phyloP scores from a whole-genome alignment of 495 filamentous ascomycete species.

The Podospora pseudoanserina region DNA sequence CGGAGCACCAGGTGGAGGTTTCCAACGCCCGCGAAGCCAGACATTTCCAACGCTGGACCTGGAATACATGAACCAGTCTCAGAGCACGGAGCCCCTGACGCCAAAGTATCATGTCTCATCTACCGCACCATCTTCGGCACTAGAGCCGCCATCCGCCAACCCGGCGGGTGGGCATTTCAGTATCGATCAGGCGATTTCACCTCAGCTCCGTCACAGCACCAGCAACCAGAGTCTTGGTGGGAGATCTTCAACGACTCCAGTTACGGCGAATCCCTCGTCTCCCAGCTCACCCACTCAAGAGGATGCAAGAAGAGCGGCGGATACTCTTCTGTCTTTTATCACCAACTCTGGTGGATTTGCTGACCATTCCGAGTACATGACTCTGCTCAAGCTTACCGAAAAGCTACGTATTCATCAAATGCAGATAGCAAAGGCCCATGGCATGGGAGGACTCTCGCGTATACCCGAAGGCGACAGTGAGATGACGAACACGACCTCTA shows the following conservation, averaged over 20 bases:
- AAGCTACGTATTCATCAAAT: constrained; percentile 69
- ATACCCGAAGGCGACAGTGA: constrained; percentile 62
- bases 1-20: constrained; percentile 43
- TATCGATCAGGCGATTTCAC: constrained; percentile 52
- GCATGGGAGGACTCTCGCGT: constrained; percentile 63
- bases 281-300: constrained; percentile 78
- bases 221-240: constrained; percentile 50
- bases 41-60: constrained; percentile 81
- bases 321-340: constrained; percentile 83
- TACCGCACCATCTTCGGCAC: constrained; percentile 55
- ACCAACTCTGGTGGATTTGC: constrained; percentile 60
- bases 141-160: constrained; percentile 69
- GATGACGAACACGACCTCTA: constrained; percentile 33
- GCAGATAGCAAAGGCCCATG: constrained; percentile 48
- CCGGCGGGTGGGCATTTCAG: constrained; percentile 44
- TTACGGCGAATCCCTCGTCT: constrained; percentile 42
- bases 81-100: constrained; percentile 59
- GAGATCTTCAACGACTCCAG: constrained; percentile 41
- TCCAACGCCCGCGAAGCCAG: constrained; percentile 81
- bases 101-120: constrained; percentile 60
- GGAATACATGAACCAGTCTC: constrained; percentile 63
- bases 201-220: constrained; percentile 52
- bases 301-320: constrained; percentile 80
- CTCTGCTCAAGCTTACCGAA: constrained; percentile 81
- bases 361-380: constrained; percentile 78